Evolutionary conservation across 169 alveolate species (phyloP), one percentile per base, ranked within the genome.

Genomic region (Eimeria praecox): DNA sequence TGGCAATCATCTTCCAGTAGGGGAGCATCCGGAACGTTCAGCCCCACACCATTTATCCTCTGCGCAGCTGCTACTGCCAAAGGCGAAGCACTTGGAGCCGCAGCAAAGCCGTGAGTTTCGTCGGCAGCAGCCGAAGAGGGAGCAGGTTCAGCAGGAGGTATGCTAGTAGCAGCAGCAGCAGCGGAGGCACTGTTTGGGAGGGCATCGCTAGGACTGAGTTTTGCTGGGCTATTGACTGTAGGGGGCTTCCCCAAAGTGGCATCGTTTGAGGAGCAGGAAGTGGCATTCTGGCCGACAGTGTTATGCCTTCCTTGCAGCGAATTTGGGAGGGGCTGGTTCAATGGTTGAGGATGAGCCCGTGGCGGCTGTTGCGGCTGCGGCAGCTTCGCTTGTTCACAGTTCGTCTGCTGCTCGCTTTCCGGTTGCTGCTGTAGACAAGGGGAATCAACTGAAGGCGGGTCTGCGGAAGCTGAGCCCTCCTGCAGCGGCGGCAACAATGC

Each of bases 321-420:
- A 46, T 8, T 42, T 27, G 24, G 20, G 42, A 35, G 30, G 40
- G 35, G 92, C 80, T 59, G 80, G 10, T 86, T 38, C 42, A 35
- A 38, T 2, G 75, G 92, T 22, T 86, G 92, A 40, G 78, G 56
- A 40, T 86, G 78, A 18, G 92, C 73, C 56, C 42, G 56, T n/a
- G 78, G 92, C 6, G 92, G 92, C 40, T 54, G 56, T 14, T 86
- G 92, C 6, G 92, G 92, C 54, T 86, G 92, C 20, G 78, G 92
- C 40, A 30, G 92, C 80, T 38, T 40, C 18, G 18, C 38, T 20
- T 86, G 92, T 42, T 86, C 73, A 9, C 54, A 38, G 52, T 38
- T 66, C 33, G 66, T 54, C 30, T 35, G 56, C 38, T 59, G 80
- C 44, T 1, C 30, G 22, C 38, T 59, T 22, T 86, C 62, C 18